Evolutionary conservation across 2,329 filamentous ascomycete species (phyloP), one percentile per base, ranked within the genome.

Genomic region (Botrytis medusae): DNA sequence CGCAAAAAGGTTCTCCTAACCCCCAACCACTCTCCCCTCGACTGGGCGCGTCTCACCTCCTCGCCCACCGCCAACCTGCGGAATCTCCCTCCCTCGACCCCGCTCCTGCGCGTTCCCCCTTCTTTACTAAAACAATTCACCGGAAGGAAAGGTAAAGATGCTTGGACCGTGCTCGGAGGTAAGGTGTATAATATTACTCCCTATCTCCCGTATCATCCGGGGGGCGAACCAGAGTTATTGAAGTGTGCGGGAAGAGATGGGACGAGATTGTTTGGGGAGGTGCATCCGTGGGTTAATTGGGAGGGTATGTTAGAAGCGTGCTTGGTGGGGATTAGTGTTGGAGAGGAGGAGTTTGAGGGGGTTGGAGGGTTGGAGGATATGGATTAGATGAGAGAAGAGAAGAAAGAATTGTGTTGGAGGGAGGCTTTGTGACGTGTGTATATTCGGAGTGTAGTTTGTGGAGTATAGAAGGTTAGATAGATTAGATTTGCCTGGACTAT

Each of bases 131-230:
- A 91, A 81, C 83, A 85, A 57, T 90, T 94, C 83, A 97, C 93
- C 57, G 95, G 95, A 0, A 89, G 95, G 44, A 93, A 92, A 80
- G 94, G 94, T 14, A 91, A 88, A 75, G 93, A 97, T 79, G 94
- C 95, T 0, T 99, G 96, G 96, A 97, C 92, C 74, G 93, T 90
- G 1, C 91, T 97, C 74, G 92, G 93, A 74, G 95, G 95, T 1
- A 92, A 93, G 79, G 95, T 98, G 42, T 99, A 98, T 84, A 98
- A 98, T 80, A 91, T 99, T 73, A 92, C 91, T 0, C 94, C 95
- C 0, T 99, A 98, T 81, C 81, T 94, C 51, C 90, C 92, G 1
- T 99, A 94, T 81, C 96, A 99, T 81, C 96, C 96, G 0, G 96
- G 96, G 34, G 96, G 93, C 14, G 89, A 91, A 78, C 89, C 90